phyloP scores from a whole-genome alignment of 2,329 filamentous ascomycete species.

The Lachnellula subtilissima region DNA sequence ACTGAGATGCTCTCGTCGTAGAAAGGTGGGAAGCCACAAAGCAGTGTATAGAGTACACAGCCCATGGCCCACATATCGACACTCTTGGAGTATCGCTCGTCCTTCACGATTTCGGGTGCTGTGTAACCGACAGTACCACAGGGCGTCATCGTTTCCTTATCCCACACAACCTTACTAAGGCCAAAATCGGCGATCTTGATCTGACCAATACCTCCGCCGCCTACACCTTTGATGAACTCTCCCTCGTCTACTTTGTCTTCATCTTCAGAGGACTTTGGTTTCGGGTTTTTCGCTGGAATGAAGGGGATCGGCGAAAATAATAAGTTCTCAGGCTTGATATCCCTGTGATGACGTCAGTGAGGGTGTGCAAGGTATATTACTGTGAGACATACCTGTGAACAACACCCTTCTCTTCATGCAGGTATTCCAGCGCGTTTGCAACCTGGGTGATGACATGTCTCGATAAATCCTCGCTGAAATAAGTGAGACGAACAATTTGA shows the following conservation, averaged over 20 bases:
- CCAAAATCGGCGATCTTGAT: conserved; percentile 99
- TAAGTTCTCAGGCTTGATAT: conserved; percentile 98
- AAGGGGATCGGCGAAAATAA: conserved; percentile 85
- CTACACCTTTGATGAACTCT: conserved; percentile 77
- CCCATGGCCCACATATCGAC: conserved; percentile 99
- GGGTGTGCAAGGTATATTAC: not conserved
- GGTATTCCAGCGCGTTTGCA: conserved; percentile 86
- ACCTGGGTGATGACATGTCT: conserved; percentile 94
- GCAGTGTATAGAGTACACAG: conserved; percentile 91
- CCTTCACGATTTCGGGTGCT: conserved; percentile 96
- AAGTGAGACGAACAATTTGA: conserved; percentile 95
- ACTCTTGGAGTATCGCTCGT: conserved; percentile 96
- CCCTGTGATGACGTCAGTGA: conserved; percentile 51
- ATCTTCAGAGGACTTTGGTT: conserved; percentile 78
- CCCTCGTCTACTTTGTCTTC: conserved; percentile 98
- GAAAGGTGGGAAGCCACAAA: conserved; percentile 97
- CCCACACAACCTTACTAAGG: conserved; percentile 96
- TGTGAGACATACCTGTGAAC: conserved; percentile 76
- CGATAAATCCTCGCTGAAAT: conserved; percentile 94
- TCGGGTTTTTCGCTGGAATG: conserved; percentile 72
- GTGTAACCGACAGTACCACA: conserved; percentile 98
- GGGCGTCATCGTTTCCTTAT: conserved; percentile 97
- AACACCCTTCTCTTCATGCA: conserved; percentile 91
- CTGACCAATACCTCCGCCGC: conserved; percentile 82
- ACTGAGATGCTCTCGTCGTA: conserved; percentile 98